Conservation (phyloP, 441 rosid species). For the Rhodomyrtus psidioides region DNA sequence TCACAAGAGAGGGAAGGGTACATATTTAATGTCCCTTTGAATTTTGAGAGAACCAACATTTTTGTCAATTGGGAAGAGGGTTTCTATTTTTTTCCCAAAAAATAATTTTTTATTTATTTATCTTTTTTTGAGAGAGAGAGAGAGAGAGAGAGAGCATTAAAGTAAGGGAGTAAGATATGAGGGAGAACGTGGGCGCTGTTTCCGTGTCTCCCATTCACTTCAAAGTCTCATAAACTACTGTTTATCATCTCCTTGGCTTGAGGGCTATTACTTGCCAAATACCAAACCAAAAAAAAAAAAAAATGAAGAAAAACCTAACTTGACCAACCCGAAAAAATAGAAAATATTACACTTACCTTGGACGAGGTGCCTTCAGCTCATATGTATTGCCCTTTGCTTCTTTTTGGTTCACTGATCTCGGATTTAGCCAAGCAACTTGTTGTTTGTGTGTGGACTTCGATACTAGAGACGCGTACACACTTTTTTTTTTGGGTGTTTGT, state of each 20-base stretch:
- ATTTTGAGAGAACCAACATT: slow-evolving; percentile 18
- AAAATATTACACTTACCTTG: not conserved
- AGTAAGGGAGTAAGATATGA: slow-evolving; percentile 18
- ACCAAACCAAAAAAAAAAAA: no score
- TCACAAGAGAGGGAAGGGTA: slow-evolving; percentile 37
- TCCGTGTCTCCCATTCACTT: slow-evolving; percentile 64
- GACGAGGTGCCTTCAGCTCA: not conserved
- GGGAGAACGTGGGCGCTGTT: slow-evolving; percentile 87
- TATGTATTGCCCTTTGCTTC: not conserved
- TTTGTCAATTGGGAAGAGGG: slow-evolving; percentile 18
- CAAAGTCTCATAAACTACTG: slow-evolving; percentile 18
- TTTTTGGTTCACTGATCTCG: not conserved
- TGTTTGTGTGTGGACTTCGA: not conserved
- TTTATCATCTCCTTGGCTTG: slow-evolving; percentile 60
- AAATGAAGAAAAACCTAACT: not conserved
- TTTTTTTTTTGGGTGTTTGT: not conserved
- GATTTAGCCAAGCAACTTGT: not conserved
- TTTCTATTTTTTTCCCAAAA: not conserved
- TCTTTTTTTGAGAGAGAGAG: not conserved
- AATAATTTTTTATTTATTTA: not conserved
- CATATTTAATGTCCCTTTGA: slow-evolving; percentile 49
- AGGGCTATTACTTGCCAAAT: slow-evolving; percentile 24
- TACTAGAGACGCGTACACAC: not conserved
- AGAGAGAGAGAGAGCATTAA: slow-evolving; percentile 3
- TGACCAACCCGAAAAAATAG: not conserved